Evolutionary conservation across 2,329 filamentous ascomycete species (phyloP), one percentile per base, ranked within the genome.

Genomic region (Geosmithia putterillii): DNA sequence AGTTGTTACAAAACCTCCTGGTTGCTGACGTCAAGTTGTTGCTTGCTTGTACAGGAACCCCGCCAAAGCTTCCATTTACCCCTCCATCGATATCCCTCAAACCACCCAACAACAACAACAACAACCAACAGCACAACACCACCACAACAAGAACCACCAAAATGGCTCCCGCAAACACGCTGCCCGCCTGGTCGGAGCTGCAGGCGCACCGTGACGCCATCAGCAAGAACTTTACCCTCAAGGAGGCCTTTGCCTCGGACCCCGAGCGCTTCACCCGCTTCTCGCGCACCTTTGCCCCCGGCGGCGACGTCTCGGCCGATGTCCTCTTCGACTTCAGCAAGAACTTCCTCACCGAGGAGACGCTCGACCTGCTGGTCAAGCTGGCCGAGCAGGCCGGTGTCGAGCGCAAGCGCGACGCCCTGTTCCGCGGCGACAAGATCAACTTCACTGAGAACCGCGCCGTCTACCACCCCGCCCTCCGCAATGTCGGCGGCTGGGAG

Each of bases 311-410:
- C 52, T 86, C 94, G 57, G 81, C 79, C 53, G 87, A 95, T 51
- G 92, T 94, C 57, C 78, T 98, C 50, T 98, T 96, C 66, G 92
- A 98, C 67, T 98, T 95, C 70, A 92, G 84, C 72, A 98, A 98
- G 80, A 98, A 98, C 78, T 89, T 98, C 66, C 65, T 96, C 56
- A 92, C 84, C 48, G 86, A 95, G 54, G 89, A 96, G 68, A 96
- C 90, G 4, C 72, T 96, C 42, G 74, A 83, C 51, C 75, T 95
- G 41, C 77, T 98, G 43, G 74, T 94, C 56, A 82, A 94, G 71
- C 80, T 98, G 22, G 92, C 92, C 50, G 82, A 89, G 67, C 85
- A 96, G 69, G 88, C 90, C 51, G 82, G 83, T 52, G 66, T 98
- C 35, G 89, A 95, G 73, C 77, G 94, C 72, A 86, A 95, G 62